These are phyloP conservation scores for Marsdenia floribunda DNA, from an alignment of 257 asterid genomes.

Conservation along the genomic window DNA sequence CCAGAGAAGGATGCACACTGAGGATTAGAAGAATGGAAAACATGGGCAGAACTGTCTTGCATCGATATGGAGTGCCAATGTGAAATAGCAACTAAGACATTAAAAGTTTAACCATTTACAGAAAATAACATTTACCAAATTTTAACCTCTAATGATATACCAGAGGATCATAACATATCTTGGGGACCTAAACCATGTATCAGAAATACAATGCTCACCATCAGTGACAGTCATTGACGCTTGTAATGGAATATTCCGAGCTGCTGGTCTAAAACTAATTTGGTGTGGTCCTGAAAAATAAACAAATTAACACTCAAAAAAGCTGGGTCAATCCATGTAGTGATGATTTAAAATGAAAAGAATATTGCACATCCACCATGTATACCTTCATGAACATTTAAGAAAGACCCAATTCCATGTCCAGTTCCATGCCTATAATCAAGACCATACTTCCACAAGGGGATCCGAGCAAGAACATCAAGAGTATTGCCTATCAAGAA, in stretches of 20 bases:
- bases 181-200: neutral
- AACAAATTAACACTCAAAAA: neutral
- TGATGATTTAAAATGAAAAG: neutral
- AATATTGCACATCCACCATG: constrained; percentile 2
- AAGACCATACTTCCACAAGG: constrained; percentile 93
- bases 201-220: constrained; percentile 35
- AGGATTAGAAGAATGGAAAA: no score
- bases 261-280: constrained; percentile 87
- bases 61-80: neutral
- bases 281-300: constrained; percentile 71
- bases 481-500: constrained; percentile 63
- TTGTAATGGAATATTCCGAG: constrained; percentile 67
- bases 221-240: constrained; percentile 93
- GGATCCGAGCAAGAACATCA: constrained; percentile 81
- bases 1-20: no score
- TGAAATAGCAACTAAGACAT: neutral
- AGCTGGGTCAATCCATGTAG: neutral
- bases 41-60: no score
- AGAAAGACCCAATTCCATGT: constrained; percentile 92
- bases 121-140: neutral
- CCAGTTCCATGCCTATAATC: constrained; percentile 99
- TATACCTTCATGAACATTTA: constrained; percentile 96
- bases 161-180: neutral
- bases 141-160: neutral
- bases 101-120: neutral